Percentiles rank a stretch among this genome's conserved stretches.
phyloP scores from a whole-genome alignment of 352 stramenopile species.

The Phytopythium cucurbitacearum region DNA sequence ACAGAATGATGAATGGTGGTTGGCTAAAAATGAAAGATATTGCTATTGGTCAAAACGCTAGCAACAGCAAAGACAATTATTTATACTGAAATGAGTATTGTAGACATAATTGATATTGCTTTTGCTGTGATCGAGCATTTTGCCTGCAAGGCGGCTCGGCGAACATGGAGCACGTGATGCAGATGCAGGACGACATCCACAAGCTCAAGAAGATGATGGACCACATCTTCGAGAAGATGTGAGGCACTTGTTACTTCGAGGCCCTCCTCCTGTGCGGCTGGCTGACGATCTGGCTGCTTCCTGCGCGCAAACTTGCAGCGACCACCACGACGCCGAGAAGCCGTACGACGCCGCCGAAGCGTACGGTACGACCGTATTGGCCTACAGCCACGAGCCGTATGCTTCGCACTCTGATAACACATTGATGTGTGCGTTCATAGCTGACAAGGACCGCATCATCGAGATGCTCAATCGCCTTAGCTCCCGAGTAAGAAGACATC shows the following conservation, averaged over 20 bases:
- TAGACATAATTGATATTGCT: not conserved
- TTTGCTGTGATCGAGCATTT: not conserved
- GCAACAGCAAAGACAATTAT: no score
- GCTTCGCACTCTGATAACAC: not conserved
- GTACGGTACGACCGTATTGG: slow-evolving; percentile 39
- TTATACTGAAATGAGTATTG: not conserved
- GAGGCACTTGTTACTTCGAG: not conserved
- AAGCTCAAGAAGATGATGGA: slow-evolving; percentile 92
- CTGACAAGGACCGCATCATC: slow-evolving; percentile 82
- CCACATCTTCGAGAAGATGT: slow-evolving; percentile 85
- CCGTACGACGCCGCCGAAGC: slow-evolving; percentile 73
- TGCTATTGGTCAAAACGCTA: no score
- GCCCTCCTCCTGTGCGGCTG: not conserved
- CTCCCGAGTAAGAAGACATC: slow-evolving; percentile 43
- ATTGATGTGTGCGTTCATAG: slow-evolving; percentile 17
- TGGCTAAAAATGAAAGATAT: not conserved
- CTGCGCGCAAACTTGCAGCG: slow-evolving; percentile 15
- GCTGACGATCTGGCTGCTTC: slow-evolving; percentile 1
- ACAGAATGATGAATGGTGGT: no score
- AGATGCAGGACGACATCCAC: slow-evolving; percentile 90
- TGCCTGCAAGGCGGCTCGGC: not conserved
- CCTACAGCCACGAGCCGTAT: no score
- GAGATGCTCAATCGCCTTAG: slow-evolving; percentile 88
- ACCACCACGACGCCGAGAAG: slow-evolving; percentile 51
- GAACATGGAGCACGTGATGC: slow-evolving; percentile 87